These are phyloP conservation scores for Mortierella antarctica DNA, from an alignment of 192 early-diverging fungal species.

Conservation along the genomic window DNA sequence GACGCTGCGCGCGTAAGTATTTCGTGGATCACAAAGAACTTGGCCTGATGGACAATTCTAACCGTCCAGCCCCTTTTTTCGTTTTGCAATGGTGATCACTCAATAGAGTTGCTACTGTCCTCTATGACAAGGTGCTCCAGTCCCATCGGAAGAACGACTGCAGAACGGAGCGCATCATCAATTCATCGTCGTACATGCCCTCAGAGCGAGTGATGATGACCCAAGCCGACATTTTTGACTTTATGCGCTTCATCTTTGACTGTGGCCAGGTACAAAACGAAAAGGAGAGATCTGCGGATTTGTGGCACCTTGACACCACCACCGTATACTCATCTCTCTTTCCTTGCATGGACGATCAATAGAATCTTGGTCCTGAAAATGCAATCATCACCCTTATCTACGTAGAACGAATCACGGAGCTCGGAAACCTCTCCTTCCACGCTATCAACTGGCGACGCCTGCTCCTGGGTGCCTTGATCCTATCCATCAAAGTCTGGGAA, in stretches of 20 bases:
- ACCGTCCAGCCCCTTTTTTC: background rate
- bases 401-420: constrained; percentile 75
- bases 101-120: constrained; percentile 30
- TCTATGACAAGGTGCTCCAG: constrained; percentile 41
- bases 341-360: background rate
- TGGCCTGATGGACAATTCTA: background rate
- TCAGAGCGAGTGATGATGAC: constrained; percentile 32
- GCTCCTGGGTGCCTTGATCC: constrained; percentile 70
- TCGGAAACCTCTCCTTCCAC: constrained; percentile 65
- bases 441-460: constrained; percentile 63
- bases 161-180: constrained; percentile 43
- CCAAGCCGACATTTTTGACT: constrained; percentile 68
- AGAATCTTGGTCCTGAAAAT: constrained; percentile 66
- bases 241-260: constrained; percentile 73
- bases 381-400: constrained; percentile 74
- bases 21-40: background rate
- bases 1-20: constrained; percentile 44
- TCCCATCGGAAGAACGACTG: constrained; percentile 38
- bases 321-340: background rate
- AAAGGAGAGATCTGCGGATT: background rate
- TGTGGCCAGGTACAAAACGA: constrained; percentile 58
- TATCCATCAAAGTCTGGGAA: constrained; percentile 90
- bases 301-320: background rate
- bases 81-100: background rate
- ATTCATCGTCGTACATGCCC: constrained; percentile 40